Base-by-base conservation (phyloP, 176 grass and related monocot species). In the Thalia dealbata region DNA sequence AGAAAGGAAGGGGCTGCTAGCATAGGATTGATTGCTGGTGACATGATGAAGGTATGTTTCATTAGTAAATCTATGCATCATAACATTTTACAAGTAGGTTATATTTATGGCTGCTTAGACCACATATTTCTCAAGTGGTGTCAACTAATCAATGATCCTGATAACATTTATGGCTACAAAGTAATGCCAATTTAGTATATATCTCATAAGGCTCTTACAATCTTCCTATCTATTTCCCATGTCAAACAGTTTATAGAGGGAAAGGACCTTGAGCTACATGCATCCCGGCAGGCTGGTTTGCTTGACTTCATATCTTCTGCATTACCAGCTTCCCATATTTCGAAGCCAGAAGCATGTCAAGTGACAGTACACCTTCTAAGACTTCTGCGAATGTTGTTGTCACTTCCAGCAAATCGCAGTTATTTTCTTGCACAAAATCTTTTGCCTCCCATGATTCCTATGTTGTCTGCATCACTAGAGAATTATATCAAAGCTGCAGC, bases 401-500 rank as follows among this genome's bases (percentile, higher is more conserved):
- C 85, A 69, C 85, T 91, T 79, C 90, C 90, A 73, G 85, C 90
- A 79, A 99, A 99, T 81, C 78, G 83, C 38, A 88, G 85, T 63
- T 99, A 93, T 84, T 99, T 93, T 84, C 85, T 99, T 74, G 89
- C 80, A 45, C 95, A 99, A 73, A 99, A 99, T 88, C 95, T 93
- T 68, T 77, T 99, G 81, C 95, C 95, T 86, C 95, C 95, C 5
- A 91, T 88, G 72, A 99, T 99, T 71, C 95, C 95, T 65, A 88
- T 99, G 90, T 74, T 99, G 73, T 93, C 90, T 73, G 82, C 85
- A 64, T 99, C 95, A 64, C 83, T 99, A 62, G 95, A 99, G 72
- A 99, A 99, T 81, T 99, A 99, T 74, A 93, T 99, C 75, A 99
- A 99, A 69, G 95, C 90, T 62, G 95, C 95, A 81, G 95, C 95